A percentile compares a stretch with the other conserved stretches of the same genome.
Conservation (phyloP, 257 asterid species). For the Nicotiana attenuata region DNA sequence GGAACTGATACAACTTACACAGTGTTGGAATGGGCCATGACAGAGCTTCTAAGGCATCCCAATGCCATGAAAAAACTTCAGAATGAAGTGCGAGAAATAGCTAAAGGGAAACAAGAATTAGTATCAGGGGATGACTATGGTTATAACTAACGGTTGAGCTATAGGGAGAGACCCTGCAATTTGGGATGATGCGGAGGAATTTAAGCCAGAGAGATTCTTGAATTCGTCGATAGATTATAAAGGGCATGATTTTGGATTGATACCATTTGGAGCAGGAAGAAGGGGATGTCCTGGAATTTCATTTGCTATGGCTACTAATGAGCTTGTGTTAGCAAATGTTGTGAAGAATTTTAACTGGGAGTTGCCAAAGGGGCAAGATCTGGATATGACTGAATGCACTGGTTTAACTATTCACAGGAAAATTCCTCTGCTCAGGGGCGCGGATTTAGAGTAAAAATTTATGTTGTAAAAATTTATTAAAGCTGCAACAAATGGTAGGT, state of each 20-base stretch:
- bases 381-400: slow-evolving; percentile 40
- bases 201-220: slow-evolving; percentile 47
- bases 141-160: slow-evolving; percentile 45
- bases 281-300: slow-evolving; percentile 50
- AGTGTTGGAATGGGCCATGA: slow-evolving; percentile 31
- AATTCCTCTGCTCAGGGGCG: slow-evolving; percentile 28
- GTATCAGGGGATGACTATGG: slow-evolving; percentile 25
- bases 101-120: slow-evolving; percentile 12
- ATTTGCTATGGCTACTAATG: slow-evolving; percentile 24
- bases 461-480: no score
- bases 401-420: slow-evolving; percentile 31
- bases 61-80: slow-evolving; percentile 22
- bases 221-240: slow-evolving; percentile 22
- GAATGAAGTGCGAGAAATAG: slow-evolving; percentile 23
- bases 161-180: slow-evolving; percentile 34
- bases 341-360: slow-evolving; percentile 31
- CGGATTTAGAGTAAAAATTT: no score
- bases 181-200: slow-evolving; percentile 47
- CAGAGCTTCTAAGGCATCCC: slow-evolving; percentile 24
- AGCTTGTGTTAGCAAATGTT: slow-evolving; percentile 39
- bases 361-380: slow-evolving; percentile 26
- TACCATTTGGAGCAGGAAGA: slow-evolving; percentile 58
- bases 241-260: slow-evolving; percentile 41
- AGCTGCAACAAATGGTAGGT: no score
- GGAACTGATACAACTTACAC: slow-evolving; percentile 43